Evolutionary conservation across 345 rosid genomes (phyloP).

Genomic region (Aethionema arabicum): DNA sequence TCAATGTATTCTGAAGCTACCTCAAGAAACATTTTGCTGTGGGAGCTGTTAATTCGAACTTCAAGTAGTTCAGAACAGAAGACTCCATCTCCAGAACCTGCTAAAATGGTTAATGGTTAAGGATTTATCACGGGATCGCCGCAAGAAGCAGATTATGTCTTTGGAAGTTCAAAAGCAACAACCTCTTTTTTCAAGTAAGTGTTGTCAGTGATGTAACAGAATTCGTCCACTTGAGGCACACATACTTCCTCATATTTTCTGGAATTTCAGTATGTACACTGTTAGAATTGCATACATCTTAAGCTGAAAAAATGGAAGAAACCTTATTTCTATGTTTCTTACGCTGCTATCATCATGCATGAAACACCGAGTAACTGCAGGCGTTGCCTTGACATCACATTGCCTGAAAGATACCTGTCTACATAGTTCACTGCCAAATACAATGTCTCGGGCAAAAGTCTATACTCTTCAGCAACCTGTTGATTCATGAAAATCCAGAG

Average conservation of each 20-base stretch:
- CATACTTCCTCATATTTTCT: conserved; percentile 94
- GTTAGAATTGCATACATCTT: conserved; percentile 13
- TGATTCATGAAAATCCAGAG: conserved; percentile 15
- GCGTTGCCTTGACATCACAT: conserved; percentile 67
- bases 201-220: conserved; percentile 93
- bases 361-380: conserved; percentile 91
- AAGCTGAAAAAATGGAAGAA: background rate
- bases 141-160: conserved; percentile 9
- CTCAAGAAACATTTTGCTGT: conserved; percentile 85
- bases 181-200: conserved; percentile 89
- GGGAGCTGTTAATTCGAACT: conserved; percentile 91
- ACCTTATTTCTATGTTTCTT: conserved; percentile 33
- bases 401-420: conserved; percentile 93
- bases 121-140: background rate
- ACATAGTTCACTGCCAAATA: conserved; percentile 80
- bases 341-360: conserved; percentile 96
- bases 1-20: conserved; percentile 37
- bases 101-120: conserved; percentile 8
- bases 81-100: conserved; percentile 96
- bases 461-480: conserved; percentile 97
- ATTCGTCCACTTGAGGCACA: conserved; percentile 90
- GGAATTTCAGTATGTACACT: conserved; percentile 24
- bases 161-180: conserved; percentile 18
- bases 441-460: conserved; percentile 85
- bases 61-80: conserved; percentile 71